Percentiles rank a stretch among this genome's conserved stretches.
These are phyloP conservation scores for Sarocladiaceae sp. DNA, from an alignment of 2,329 filamentous ascomycete species.

Conservation along the genomic window DNA sequence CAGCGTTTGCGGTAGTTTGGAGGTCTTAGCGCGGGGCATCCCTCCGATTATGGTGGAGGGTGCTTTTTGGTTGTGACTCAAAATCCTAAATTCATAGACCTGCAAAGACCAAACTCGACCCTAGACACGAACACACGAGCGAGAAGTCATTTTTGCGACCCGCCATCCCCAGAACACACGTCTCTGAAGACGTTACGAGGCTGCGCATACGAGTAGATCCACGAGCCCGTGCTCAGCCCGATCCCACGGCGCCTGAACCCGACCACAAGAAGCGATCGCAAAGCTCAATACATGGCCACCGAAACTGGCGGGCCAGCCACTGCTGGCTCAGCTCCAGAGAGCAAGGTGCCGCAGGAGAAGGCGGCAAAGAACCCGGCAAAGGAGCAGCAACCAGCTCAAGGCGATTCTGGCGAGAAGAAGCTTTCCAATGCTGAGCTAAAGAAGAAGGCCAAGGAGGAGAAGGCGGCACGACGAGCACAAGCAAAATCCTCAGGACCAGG, in stretches of 20 bases:
- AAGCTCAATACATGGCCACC: conserved; percentile 23
- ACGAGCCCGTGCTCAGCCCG: no score
- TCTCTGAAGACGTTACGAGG: no score
- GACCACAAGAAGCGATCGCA: neutral
- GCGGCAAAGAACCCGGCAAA: conserved; percentile 21
- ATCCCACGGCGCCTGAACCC: neutral
- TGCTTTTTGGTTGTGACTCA: conserved; percentile 29
- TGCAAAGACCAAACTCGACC: neutral
- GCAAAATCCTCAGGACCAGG: conserved; percentile 54
- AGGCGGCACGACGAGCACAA: conserved; percentile 76
- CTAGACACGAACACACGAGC: no score
- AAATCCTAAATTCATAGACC: conserved; percentile 13
- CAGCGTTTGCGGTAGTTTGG: neutral
- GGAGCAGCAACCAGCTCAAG: conserved; percentile 17
- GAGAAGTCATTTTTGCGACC: no score
- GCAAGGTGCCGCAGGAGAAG: conserved; percentile 13
- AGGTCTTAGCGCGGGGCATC: conserved; percentile 29
- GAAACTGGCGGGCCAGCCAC: conserved; percentile 26
- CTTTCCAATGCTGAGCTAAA: conserved; percentile 77
- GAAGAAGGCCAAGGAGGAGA: conserved; percentile 85
- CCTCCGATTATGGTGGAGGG: conserved; percentile 5
- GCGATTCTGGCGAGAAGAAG: conserved; percentile 44
- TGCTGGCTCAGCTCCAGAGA: conserved; percentile 14
- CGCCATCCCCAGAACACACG: no score
- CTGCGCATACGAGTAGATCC: no score